A percentile compares a stretch with the other conserved stretches of the same genome.
Conservation (phyloP, 306 rosid genomes). For the Arachis hypogaea region DNA sequence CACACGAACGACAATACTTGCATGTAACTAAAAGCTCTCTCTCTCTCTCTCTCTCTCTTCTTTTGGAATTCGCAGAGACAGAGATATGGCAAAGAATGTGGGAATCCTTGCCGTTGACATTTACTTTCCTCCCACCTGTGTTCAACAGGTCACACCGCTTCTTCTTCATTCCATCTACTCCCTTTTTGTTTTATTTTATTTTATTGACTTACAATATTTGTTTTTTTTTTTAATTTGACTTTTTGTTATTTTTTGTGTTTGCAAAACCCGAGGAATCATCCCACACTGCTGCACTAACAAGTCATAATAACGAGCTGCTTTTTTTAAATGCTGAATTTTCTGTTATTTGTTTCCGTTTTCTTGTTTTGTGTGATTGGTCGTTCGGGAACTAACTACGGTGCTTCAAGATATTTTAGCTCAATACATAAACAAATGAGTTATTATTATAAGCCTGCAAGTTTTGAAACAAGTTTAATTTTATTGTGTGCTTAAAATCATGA, state of each 20-base stretch:
- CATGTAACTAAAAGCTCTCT: constrained; percentile 12
- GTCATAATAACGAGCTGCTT: background rate
- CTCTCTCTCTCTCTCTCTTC: background rate
- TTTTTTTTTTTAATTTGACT: constrained; percentile 3
- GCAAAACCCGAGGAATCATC: background rate
- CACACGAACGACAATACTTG: background rate
- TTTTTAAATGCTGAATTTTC: background rate
- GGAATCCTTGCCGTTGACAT: constrained; percentile 89
- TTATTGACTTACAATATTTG: too few relatives aligned
- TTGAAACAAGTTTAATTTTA: background rate
- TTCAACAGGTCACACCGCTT: constrained; percentile 69
- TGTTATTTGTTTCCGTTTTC: background rate
- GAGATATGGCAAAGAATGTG: constrained; percentile 57
- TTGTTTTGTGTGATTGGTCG: background rate
- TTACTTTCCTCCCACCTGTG: constrained; percentile 82
- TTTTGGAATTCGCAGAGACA: background rate
- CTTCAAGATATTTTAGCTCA: background rate
- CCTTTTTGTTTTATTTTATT: background rate
- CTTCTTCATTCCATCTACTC: background rate
- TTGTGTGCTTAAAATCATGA: constrained; percentile 20
- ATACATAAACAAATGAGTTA: background rate
- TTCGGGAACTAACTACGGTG: background rate
- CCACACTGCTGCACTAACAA: background rate
- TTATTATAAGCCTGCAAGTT: background rate
- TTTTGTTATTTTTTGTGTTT: background rate